phyloP scores from a whole-genome alignment of 225 moss, liverwort and hornwort genomes.

The Bryum argenteum region DNA sequence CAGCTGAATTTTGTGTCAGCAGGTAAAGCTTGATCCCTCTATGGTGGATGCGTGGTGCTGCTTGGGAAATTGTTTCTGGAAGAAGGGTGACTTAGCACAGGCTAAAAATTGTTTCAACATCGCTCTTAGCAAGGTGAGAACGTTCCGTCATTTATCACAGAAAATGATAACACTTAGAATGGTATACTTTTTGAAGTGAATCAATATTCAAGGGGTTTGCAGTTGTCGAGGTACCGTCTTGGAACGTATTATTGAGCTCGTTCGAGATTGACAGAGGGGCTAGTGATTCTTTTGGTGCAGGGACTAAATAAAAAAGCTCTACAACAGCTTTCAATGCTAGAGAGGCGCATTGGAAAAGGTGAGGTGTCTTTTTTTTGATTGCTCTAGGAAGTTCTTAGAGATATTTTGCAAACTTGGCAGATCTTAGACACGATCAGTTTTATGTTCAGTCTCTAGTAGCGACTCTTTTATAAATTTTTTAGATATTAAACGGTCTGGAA shows the following conservation, averaged over 20 bases:
- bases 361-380: not conserved
- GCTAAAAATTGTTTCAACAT: conserved; percentile 65
- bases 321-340: conserved; percentile 74
- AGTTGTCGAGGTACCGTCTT: conserved; percentile 23
- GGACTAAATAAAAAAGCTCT: conserved; percentile 66
- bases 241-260: conserved; percentile 13
- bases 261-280: conserved; percentile 24
- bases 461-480: conserved; percentile 10
- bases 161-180: not conserved
- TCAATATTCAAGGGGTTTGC: not conserved
- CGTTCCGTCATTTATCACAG: conserved; percentile 14
- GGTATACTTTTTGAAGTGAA: conserved; percentile 5
- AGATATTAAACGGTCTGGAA: not conserved
- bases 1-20: conserved; percentile 32
- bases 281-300: conserved; percentile 27
- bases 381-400: not conserved
- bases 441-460: conserved; percentile 15
- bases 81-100: conserved; percentile 61
- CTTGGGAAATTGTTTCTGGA: conserved; percentile 70
- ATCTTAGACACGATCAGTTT: not conserved
- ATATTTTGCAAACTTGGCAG: conserved; percentile 15
- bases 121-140: conserved; percentile 64
- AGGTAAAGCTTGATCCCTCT: conserved; percentile 68
- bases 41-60: conserved; percentile 72
- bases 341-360: conserved; percentile 70